Base-by-base conservation (phyloP, 2,329 filamentous ascomycete genomes). In the Epichloe hybrida region DNA sequence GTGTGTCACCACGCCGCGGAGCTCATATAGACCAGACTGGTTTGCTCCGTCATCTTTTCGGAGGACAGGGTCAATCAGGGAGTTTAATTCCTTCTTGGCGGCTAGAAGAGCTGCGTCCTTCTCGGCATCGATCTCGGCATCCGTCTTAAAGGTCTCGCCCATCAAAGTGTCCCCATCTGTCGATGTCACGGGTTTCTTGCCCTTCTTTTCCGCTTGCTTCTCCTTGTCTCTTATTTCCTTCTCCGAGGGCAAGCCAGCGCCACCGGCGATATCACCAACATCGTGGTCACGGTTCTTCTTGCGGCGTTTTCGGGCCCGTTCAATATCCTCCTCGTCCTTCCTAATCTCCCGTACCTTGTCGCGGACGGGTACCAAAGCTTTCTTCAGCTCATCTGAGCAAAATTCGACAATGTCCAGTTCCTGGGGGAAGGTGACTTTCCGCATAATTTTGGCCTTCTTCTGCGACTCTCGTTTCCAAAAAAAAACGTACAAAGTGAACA, bases 381-480 rank as follows among this genome's bases (percentile, higher is more conserved):
- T 83, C 81, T 81, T 85, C 55, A 98, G 74, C 49, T 93, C 84
- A 27, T 97, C 90, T 12, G 90, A 91, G 68, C 93, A 98, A 69
- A 95, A 96, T 64, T 98, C 93, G 21, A 95, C 83, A 39, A 88
- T 81, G 62, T 98, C 94, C 36, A 98, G 74, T 68, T 98, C 93
- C 48, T 87, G 83, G 6, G 91, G 91, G 91, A 65, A 98, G 0
- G 88, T 91, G 52, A 98, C 93, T 71, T 97, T 98, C 65, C 90
- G 87, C 87, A 98, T 91, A 60, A 98, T 98, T 77, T 98, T 98
- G 58, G 91, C 90, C 76, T 98, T 98, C 74, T 97, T 97, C 68
- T 94, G 85, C 3, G 88, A 89, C 58, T 95, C 88, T 45, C 85
- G 82, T 64, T 95, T 91, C 93, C 93, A 98, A 73, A 91, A 96